Conservation (phyloP, 305 asterid species). For the Solanum hybrid region DNA sequence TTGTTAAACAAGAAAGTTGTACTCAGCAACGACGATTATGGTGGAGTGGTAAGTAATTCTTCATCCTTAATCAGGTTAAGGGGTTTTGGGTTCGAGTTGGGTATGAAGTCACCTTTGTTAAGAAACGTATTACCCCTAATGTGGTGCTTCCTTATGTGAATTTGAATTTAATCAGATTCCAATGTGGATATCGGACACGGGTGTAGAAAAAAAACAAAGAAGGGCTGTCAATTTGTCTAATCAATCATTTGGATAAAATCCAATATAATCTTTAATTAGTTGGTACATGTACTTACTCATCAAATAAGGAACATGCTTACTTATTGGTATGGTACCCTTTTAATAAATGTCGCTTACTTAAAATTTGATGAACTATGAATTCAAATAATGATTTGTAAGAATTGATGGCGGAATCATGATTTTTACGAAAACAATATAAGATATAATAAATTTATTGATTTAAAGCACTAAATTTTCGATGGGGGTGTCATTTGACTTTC, state of each 20-base stretch:
- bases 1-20: constrained; percentile 5
- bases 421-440: neutral
- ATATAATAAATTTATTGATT: neutral
- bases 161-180: fast-evolving
- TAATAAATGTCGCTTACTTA: neutral
- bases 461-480: neutral
- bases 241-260: neutral
- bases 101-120: neutral
- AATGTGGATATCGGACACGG: neutral
- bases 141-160: neutral
- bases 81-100: too few species aligned
- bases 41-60: neutral
- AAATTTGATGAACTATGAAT: neutral
- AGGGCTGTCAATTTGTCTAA: constrained; percentile 5
- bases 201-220: neutral
- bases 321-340: neutral
- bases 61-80: too few species aligned
- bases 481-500: neutral
- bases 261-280: constrained; percentile 6
- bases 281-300: neutral
- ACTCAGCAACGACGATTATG: neutral
- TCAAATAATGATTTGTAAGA: neutral
- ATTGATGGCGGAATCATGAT: neutral
- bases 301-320: neutral
- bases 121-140: neutral